A percentile compares a stretch with the other conserved stretches of the same genome.
Evolutionary conservation across 257 asterid genomes (phyloP).

Genomic region (Lithospermum erythrorhizon): DNA sequence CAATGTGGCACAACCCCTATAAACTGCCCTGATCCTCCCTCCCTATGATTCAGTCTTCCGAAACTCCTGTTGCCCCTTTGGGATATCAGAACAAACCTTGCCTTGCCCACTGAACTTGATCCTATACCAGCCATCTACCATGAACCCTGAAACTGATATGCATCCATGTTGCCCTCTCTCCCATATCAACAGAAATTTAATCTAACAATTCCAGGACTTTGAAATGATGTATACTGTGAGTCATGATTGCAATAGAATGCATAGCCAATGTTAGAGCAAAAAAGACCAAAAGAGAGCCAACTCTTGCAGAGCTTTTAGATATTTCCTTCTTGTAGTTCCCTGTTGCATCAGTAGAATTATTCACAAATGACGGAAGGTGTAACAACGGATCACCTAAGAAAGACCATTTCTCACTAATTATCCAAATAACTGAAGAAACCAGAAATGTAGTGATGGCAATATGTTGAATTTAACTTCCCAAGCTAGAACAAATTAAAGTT

Average conservation of each 20-base stretch:
- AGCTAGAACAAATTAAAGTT: no score
- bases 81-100: slow-evolving; percentile 69
- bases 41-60: slow-evolving; percentile 69
- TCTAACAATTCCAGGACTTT: slow-evolving; percentile 29
- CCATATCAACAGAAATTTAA: slow-evolving; percentile 37
- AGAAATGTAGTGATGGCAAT: slow-evolving; percentile 55
- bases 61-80: slow-evolving; percentile 63
- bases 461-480: no score
- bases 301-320: slow-evolving; percentile 12
- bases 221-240: slow-evolving; percentile 40
- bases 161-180: slow-evolving; percentile 31
- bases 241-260: slow-evolving; percentile 44
- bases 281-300: slow-evolving; percentile 33
- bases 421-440: slow-evolving; percentile 57
- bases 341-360: slow-evolving; percentile 17
- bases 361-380: slow-evolving; percentile 54
- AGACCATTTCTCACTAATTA: slow-evolving; percentile 66
- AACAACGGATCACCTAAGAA: slow-evolving; percentile 64
- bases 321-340: slow-evolving; percentile 1
- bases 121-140: no score
- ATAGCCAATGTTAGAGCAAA: slow-evolving; percentile 42
- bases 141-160: slow-evolving; percentile 40
- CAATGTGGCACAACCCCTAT: slow-evolving; percentile 69
- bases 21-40: slow-evolving; percentile 89
- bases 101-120: no score